Conservation (phyloP, 805 yeast species). For the Schizosaccharomyces japonicus region DNA sequence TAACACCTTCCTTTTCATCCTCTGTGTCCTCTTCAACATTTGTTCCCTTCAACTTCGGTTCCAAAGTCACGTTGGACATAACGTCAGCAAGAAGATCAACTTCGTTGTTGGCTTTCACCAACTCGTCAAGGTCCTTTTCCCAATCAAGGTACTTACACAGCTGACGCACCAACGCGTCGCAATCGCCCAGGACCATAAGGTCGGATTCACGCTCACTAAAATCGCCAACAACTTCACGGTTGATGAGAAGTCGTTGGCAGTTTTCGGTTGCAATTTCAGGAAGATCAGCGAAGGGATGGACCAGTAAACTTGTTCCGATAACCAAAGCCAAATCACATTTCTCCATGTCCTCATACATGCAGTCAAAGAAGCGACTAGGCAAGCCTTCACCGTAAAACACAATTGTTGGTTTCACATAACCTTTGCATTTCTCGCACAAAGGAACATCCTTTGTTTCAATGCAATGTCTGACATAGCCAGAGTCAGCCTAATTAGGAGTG, state of each 20-base stretch:
- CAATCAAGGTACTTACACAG: constrained; percentile 40
- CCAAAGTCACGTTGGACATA: not conserved
- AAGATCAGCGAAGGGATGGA: constrained; percentile 69
- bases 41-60: not conserved
- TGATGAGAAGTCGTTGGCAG: constrained; percentile 40
- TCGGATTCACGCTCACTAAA: constrained; percentile 34
- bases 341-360: constrained; percentile 37
- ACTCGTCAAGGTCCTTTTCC: constrained; percentile 16
- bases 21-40: too few species aligned
- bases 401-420: constrained; percentile 75
- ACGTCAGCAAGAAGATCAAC: too few species aligned
- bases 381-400: constrained; percentile 76
- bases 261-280: constrained; percentile 27
- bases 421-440: constrained; percentile 38
- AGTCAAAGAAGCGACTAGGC: constrained; percentile 43
- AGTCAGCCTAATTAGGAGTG: too few species aligned
- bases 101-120: too few species aligned
- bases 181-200: constrained; percentile 31
- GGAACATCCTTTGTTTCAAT: constrained; percentile 16
- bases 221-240: constrained; percentile 58
- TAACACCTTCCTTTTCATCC: too few species aligned
- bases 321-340: constrained; percentile 49
- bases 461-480: constrained; percentile 7
- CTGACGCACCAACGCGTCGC: constrained; percentile 39
- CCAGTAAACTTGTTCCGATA: constrained; percentile 81